Evolutionary conservation across 257 asterid species (phyloP).

Genomic region (Jacaranda mimosifolia): DNA sequence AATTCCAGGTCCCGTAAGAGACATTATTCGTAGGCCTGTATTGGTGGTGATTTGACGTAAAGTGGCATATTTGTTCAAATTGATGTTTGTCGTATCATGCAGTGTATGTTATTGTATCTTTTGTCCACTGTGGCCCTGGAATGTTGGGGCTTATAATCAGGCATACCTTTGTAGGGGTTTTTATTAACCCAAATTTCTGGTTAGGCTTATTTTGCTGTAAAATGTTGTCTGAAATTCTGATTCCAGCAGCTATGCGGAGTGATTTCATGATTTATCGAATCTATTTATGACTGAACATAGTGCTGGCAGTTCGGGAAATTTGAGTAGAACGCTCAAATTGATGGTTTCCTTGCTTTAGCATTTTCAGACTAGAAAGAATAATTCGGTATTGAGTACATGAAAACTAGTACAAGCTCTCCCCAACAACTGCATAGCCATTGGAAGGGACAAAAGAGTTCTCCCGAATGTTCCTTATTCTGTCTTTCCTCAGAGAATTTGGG

Average conservation of each 20-base stretch:
- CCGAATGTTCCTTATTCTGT: slow-evolving; percentile 60
- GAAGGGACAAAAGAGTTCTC: slow-evolving; percentile 40
- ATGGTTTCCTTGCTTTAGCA: no score
- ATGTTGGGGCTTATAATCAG: not conserved
- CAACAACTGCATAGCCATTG: slow-evolving; percentile 44
- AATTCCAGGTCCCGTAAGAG: not conserved
- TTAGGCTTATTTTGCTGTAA: not conserved
- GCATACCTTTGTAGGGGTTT: not conserved
- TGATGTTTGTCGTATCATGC: no score
- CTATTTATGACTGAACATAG: no score
- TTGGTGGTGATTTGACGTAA: no score
- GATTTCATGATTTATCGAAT: no score
- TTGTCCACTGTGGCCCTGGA: not conserved
- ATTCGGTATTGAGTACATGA: not conserved
- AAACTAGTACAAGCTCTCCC: slow-evolving; percentile 36
- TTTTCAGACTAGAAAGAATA: not conserved
- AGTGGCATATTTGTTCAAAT: no score
- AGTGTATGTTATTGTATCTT: no score
- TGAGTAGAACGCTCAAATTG: no score
- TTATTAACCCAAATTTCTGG: not conserved
- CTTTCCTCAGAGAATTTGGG: slow-evolving; percentile 73
- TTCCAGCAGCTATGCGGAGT: not conserved
- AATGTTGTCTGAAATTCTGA: not conserved
- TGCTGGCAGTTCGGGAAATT: no score
- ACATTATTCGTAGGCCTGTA: no score